Base-by-base conservation (phyloP, 2,329 filamentous ascomycete species). In the Knoxdaviesia proteae region DNA sequence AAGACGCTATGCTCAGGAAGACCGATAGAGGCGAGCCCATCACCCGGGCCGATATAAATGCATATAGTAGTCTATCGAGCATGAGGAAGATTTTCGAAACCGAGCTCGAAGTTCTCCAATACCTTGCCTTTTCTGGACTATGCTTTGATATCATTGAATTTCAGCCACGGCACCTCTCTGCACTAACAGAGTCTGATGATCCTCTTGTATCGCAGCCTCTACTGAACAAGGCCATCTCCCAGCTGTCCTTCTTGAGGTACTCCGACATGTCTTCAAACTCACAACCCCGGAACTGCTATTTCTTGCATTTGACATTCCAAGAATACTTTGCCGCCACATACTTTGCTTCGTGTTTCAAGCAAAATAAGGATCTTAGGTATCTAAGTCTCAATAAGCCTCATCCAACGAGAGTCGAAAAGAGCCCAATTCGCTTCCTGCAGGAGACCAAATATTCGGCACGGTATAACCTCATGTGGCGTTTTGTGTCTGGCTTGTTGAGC, bases 391-490 rank as follows among this genome's bases (percentile, higher is more conserved):
- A 40, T 11, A 41, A 39, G 31, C 35, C 33, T 34, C 32, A 46
- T 10, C 34, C 7, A 11, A 35, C 36, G 9, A 32, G 7, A n/a
- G 34, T 7, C 7, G 7, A 47, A 6, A 47, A 44, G 32, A 4
- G 32, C 4, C 41, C 50, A 33, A 11, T 6, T 6, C 44, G 40
- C 3, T 61, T 60, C 43, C 49, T 64, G 32, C 47, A 43, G 32
- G 38, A 51, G 41, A 30, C 61, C 7, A 64, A 65, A 47, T 65
- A 64, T 47, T 50, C 49, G 32, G 34, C 48, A 29, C 55, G 55
- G 33, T 64, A 61, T 46, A 53, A 62, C 42, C 53, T 64, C 3
- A 46, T 64, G 3, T 64, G 60, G 61, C 55, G 60, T 11, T 64
- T 64, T 50, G 56, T 60, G 34, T 46, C 55, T 5, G 61, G 61